Base-by-base conservation (phyloP, 202 grass and related monocot genomes). In the Panicum virgatum region DNA sequence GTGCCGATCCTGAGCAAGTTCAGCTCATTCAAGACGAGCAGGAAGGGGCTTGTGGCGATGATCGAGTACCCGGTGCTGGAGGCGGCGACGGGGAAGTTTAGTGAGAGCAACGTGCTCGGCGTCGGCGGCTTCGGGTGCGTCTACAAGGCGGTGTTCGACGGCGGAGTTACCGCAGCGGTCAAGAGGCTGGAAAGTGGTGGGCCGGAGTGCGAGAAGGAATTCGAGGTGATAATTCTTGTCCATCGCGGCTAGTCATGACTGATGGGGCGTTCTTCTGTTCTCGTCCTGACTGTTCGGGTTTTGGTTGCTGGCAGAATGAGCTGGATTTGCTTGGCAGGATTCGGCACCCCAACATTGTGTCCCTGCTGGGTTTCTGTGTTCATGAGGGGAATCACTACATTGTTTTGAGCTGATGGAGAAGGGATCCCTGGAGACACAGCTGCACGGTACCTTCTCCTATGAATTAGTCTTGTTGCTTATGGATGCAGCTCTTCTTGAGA, bases 351-450 rank as follows among this genome's bases (percentile, higher is more conserved):
- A 96, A 96, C 83, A 96, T 99, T 72, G 86, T 96, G 57, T 92
- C 97, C 75, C 86, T 99, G 63, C 66, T 99, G 87, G 93, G 97
- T 12, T 99, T 92, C 84, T 99, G 93, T 72, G 82, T 96, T 74
- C 87, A 92, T 82, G 89, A 79, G 73, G 89, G 82, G 38, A 85
- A 83, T 42, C 85, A 79, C 60, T 91, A 94, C 50, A 85, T 99
- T 77, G 87, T 99, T 82, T 99, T 47, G 93, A 99, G 85, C 88
- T 99, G 61, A 96, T 99, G 96, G 84, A 96, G 81, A 96, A 94
- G 68, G 93, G 96, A 78, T 94, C 96, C 74, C 67, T 99, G 79
- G 93, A 99, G 50, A 79, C 85, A 73, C 96, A 90, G 76, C 87
- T 99, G 73, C 91, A 99, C 58, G 96, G 96, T 97, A 88, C 53